A percentile compares a stretch with the other conserved stretches of the same genome.
Conservation (phyloP, 1,284 basidiomycete species). For the Puccinia coronata region DNA sequence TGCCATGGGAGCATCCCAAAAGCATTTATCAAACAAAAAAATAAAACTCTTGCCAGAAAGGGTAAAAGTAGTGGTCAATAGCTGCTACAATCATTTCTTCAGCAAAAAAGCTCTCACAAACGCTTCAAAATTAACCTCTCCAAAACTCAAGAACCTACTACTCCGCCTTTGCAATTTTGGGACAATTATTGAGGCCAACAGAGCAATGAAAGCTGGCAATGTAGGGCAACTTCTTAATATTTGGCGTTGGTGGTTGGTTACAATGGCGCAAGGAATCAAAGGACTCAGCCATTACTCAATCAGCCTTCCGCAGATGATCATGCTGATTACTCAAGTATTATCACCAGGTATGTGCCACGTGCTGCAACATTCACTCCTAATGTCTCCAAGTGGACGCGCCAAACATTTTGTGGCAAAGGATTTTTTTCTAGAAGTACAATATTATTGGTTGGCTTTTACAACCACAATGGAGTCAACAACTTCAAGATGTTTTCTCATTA, state of each 20-base stretch:
- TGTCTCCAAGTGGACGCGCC: neutral
- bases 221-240: neutral
- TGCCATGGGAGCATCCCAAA: neutral
- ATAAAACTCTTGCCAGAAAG: neutral
- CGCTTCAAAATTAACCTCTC: neutral
- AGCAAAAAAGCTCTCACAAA: too few relatives aligned
- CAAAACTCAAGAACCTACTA: neutral
- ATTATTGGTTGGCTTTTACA: constrained; percentile 1
- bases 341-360: neutral
- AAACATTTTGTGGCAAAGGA: constrained; percentile 14
- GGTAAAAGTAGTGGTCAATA: neutral
- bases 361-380: neutral
- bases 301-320: neutral
- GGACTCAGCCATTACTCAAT: neutral
- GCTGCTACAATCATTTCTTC: constrained; percentile 1
- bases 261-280: constrained; percentile 7
- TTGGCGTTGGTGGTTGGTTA: neutral
- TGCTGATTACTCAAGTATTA: neutral
- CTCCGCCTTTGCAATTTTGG: neutral
- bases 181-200: neutral
- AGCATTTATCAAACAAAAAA: neutral
- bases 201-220: neutral
- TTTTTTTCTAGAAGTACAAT: constrained; percentile 6
- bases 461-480: neutral
- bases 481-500: neutral